phyloP scores from a whole-genome alignment of 768 basidiomycete species.

The Termitomyces sp. region DNA sequence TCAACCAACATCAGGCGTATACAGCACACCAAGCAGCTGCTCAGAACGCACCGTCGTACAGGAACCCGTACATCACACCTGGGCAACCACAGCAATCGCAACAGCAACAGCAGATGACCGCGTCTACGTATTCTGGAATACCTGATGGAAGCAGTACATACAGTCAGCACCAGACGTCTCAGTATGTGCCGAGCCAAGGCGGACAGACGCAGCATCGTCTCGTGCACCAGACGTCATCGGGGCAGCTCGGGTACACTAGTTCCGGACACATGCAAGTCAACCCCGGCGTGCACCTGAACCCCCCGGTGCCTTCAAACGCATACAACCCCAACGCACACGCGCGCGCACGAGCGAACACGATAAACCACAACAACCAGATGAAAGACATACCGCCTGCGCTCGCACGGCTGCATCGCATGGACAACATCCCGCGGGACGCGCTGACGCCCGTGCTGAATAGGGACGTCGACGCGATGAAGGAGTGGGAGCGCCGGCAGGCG shows the following conservation, averaged over 20 bases:
- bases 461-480: constrained; percentile 83
- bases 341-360: constrained; percentile 84
- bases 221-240: constrained; percentile 46
- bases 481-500: constrained; percentile 90
- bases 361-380: constrained; percentile 85
- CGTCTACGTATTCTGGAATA: constrained; percentile 25
- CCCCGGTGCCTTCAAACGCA: constrained; percentile 58
- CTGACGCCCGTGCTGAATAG: constrained; percentile 92
- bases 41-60: constrained; percentile 65
- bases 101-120: constrained; percentile 25
- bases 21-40: constrained; percentile 79
- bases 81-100: constrained; percentile 33
- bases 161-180: constrained; percentile 20
- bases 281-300: constrained; percentile 32
- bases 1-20: constrained; percentile 90
- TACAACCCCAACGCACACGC: constrained; percentile 64
- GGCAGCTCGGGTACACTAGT: constrained; percentile 37
- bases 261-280: constrained; percentile 27
- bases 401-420: constrained; percentile 85
- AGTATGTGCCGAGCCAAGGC: constrained; percentile 33
- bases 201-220: constrained; percentile 34
- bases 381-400: constrained; percentile 93
- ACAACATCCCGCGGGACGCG: constrained; percentile 82
- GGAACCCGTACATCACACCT: constrained; percentile 77
- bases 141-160: constrained; percentile 27